Conservation (phyloP, 192 early-diverging fungal species). For the Linnemannia elongata region DNA sequence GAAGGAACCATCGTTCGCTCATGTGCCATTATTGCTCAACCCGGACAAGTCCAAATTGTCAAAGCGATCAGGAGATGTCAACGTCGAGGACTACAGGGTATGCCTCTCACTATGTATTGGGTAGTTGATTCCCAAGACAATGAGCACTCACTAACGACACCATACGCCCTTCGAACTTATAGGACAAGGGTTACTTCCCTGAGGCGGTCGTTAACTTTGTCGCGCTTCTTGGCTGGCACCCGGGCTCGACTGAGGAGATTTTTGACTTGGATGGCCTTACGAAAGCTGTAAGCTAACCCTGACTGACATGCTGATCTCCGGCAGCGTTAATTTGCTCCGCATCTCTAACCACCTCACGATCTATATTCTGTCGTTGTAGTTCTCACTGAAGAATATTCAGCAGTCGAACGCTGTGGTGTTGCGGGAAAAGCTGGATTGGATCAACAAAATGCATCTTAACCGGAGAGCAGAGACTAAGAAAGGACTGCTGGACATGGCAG, state of each 20-base stretch:
- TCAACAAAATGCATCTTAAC: slow-evolving; percentile 80
- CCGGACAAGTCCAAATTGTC: slow-evolving; percentile 87
- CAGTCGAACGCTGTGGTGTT: slow-evolving; percentile 75
- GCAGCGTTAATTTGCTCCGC: background rate
- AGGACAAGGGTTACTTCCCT: slow-evolving; percentile 85
- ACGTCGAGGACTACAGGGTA: slow-evolving; percentile 76
- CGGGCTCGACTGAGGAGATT: slow-evolving; percentile 70
- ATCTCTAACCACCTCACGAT: background rate
- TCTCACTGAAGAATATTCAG: slow-evolving; percentile 71
- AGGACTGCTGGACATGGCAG: slow-evolving; percentile 59
- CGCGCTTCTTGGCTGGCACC: slow-evolving; percentile 87
- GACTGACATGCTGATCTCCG: background rate
- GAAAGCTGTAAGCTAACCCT: slow-evolving; percentile 56
- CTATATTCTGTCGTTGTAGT: slow-evolving; percentile 49
- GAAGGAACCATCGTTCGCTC: slow-evolving; percentile 83
- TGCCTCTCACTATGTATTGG: background rate
- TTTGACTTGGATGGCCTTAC: slow-evolving; percentile 73
- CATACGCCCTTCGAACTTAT: background rate
- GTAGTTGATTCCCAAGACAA: background rate
- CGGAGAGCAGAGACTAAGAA: slow-evolving; percentile 56
- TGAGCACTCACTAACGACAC: background rate
- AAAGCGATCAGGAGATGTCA: slow-evolving; percentile 90
- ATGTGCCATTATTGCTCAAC: slow-evolving; percentile 91
- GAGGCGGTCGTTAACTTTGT: slow-evolving; percentile 91
- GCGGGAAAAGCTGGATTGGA: slow-evolving; percentile 77